Evolutionary conservation across 805 yeast genomes (phyloP), one percentile per base, ranked within the genome.

Genomic region (Starmerella sp.): DNA sequence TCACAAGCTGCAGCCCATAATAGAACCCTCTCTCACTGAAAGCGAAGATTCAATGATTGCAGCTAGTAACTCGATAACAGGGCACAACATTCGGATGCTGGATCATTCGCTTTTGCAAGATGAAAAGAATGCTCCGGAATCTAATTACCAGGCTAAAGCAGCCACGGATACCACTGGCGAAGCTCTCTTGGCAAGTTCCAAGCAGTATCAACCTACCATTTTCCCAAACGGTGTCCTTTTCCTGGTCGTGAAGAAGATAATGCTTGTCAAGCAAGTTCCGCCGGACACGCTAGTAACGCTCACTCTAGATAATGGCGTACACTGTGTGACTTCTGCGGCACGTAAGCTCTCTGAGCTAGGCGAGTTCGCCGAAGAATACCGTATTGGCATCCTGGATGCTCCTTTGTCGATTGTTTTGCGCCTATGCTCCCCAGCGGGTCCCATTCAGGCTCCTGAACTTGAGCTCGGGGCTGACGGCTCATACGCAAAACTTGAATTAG

Each of bases 231-330:
- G 57, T 1, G 48, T 51, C 53, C 73, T 74, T 58, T 73, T 72
- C 39, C 65, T 80, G 32, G 62, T 64, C 4, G 64, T 81, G 54
- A 79, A 81, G 1, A 75, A 75, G 13, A 62, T 76, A 46, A 67
- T 63, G 30, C 4, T 36, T 2, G 14, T 11, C 28, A 58, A 59
- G 31, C 30, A 15, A n/a, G 6, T 52, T 22, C 48, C 56, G 3
- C 11, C 53, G 6, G 66, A 73, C 35, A 79, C 78, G 2, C 67
- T 71, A 15, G 77, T 80, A 63, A 72, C 75, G 30, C 61, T 81
- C 15, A 66, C 68, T 17, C 69, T 83, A 53, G 96, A 89, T 66
- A 89, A 89, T 66, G 95, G 95, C 6, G 79, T 81, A 39, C 95
- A 89, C 65, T 78, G 86, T 56, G 77, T 86, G 48, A 77, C 81